Conservation (phyloP, 768 basidiomycete species). For the Mycena crocata region DNA sequence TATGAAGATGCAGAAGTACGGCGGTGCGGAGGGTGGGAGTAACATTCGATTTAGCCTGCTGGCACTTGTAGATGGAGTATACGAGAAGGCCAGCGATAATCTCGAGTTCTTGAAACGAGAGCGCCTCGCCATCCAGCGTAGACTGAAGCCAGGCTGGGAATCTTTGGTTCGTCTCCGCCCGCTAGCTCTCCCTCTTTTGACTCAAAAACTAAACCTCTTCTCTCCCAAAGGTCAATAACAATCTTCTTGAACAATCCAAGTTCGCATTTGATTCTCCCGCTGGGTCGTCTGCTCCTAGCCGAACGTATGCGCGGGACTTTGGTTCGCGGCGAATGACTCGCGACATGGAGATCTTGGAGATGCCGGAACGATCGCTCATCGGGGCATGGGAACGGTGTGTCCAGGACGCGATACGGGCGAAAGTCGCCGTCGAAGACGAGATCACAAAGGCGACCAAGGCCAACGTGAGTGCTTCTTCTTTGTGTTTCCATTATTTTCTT, state of each 20-base stretch:
- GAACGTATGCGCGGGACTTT: constrained; percentile 57
- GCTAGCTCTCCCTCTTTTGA: not conserved
- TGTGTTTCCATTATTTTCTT: not conserved
- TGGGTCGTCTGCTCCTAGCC: constrained; percentile 39
- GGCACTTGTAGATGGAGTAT: constrained; percentile 67
- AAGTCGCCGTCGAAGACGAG: constrained; percentile 33
- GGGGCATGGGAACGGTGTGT: constrained; percentile 62
- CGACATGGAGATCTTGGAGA: constrained; percentile 57
- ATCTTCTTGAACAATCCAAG: constrained; percentile 42
- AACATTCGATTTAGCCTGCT: constrained; percentile 72
- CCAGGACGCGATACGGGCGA: constrained; percentile 45
- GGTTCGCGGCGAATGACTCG: constrained; percentile 56
- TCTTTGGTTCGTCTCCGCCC: constrained; percentile 38
- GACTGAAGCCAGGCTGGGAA: constrained; percentile 55
- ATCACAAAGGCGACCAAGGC: constrained; percentile 51
- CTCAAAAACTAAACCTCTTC: not conserved
- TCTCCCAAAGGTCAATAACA: constrained; percentile 53
- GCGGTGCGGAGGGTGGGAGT: constrained; percentile 54
- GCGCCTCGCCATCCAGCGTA: constrained; percentile 55
- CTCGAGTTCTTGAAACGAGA: constrained; percentile 66
- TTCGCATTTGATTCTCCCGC: constrained; percentile 47
- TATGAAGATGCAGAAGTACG: constrained; percentile 71
- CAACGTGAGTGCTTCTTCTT: constrained; percentile 52
- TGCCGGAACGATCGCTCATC: constrained; percentile 51
- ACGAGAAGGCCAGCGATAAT: constrained; percentile 60